phyloP scores from a whole-genome alignment of 805 yeast species.

The Nematodospora valgi region DNA sequence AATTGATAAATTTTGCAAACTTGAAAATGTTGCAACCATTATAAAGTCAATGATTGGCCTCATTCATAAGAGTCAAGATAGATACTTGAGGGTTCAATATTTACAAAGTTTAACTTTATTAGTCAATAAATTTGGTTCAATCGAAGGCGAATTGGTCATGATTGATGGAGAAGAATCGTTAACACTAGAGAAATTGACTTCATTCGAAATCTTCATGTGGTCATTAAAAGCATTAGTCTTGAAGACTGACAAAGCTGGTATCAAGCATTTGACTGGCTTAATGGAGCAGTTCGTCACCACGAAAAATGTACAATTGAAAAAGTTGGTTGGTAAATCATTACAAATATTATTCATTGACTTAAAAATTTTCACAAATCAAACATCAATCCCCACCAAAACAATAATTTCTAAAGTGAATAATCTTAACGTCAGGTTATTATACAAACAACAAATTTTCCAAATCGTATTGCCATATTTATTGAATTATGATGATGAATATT shows the following conservation, averaged over 20 bases:
- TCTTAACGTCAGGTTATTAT: constrained; percentile 61
- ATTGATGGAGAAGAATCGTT: background rate
- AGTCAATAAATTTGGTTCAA: constrained; percentile 46
- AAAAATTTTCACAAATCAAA: constrained; percentile 50
- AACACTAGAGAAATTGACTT: background rate
- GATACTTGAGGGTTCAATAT: constrained; percentile 48
- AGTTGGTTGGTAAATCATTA: constrained; percentile 47
- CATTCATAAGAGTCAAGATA: constrained; percentile 12
- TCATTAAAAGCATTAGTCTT: constrained; percentile 64
- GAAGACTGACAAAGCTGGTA: constrained; percentile 45
- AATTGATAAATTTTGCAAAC: constrained; percentile 40
- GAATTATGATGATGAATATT: constrained; percentile 31
- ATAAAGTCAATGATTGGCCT: constrained; percentile 11
- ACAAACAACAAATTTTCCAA: constrained; percentile 78
- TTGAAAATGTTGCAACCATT: constrained; percentile 6
- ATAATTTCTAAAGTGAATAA: constrained; percentile 45
- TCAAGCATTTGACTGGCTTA: constrained; percentile 18
- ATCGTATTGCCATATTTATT: constrained; percentile 55
- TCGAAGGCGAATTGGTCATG: background rate
- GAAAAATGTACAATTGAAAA: constrained; percentile 20
- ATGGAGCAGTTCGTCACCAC: constrained; percentile 24
- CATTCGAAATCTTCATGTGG: constrained; percentile 65
- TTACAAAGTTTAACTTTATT: constrained; percentile 53
- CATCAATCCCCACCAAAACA: constrained; percentile 21
- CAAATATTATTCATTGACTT: constrained; percentile 69